Evolutionary conservation across 1,284 basidiomycete genomes (phyloP).

Genomic region (Malassezia restricta): DNA sequence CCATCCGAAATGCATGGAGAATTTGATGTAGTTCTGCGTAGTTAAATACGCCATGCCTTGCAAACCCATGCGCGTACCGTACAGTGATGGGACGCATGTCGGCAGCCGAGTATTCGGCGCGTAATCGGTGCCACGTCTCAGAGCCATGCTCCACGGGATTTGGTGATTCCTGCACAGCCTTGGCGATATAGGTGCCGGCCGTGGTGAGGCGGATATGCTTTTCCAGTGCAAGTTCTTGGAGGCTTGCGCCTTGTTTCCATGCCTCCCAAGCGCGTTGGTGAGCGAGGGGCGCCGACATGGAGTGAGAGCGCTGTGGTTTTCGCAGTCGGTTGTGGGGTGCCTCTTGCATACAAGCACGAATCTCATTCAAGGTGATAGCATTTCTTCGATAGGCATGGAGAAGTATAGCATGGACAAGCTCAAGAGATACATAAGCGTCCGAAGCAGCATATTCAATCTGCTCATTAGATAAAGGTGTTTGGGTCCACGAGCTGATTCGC

Average conservation of each 20-base stretch:
- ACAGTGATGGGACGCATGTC: neutral
- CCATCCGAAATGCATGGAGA: neutral
- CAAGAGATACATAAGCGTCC: conserved; percentile 29
- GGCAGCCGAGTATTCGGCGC: neutral
- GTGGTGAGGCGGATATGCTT: conserved; percentile 17
- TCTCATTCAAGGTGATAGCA: neutral
- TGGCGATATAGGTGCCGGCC: conserved; percentile 14
- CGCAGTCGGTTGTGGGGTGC: neutral
- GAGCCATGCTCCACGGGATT: neutral
- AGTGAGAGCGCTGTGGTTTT: neutral
- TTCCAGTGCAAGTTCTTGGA: conserved; percentile 10
- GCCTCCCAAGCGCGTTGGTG: conserved; percentile 15
- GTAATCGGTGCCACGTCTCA: neutral
- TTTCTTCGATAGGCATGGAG: neutral
- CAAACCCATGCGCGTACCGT: neutral
- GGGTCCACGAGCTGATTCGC: conserved; percentile 25
- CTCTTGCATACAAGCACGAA: neutral
- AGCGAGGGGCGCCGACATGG: conserved; percentile 9
- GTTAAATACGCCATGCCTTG: conserved; percentile 2
- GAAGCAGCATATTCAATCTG: conserved; percentile 35
- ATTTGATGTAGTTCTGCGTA: conserved; percentile 3
- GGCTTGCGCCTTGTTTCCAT: conserved; percentile 15
- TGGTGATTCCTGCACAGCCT: conserved; percentile 9
- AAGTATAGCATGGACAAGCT: conserved; percentile 20
- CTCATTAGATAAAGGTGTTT: conserved; percentile 11